Base-by-base conservation (phyloP, 2,329 filamentous ascomycete genomes). In the Epicoccum nigrum region DNA sequence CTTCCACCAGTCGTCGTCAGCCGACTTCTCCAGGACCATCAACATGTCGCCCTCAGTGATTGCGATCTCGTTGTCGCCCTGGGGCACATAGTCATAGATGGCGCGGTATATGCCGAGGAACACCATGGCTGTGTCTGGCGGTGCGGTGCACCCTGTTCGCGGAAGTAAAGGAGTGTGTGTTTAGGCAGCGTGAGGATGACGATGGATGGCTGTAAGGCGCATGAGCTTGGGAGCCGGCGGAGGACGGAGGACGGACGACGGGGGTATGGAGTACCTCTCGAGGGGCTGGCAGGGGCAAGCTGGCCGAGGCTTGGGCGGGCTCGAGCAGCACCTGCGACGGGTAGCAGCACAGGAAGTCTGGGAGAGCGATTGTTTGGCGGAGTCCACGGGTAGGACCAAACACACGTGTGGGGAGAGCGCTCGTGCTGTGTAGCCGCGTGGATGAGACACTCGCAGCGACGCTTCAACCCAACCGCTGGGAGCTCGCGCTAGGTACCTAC, bases 81-180 rank as follows among this genome's bases (percentile, higher is more conserved):
- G 91, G 57, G 93, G 91, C 71, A 83, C 81, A 79, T 97, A 97
- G 78, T 96, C 92, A 81, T 96, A 97, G 68, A 96, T 70, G 68
- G 92, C 93, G 72, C 86, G 89, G 79, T 90, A 96, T 62, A 97
- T 86, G 65, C 91, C 92, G 68, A 96, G 77, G 79, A 97, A 97
- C 60, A 89, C 91, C 92, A 97, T 97, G 52, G 62, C 58, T 62
- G 34, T 58, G 44, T 58, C 30, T 9, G 51, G 43, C 33, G 44
- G 49, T 47, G 49, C 49, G 23, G 49, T 33, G 49, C 49, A 52
- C 49, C 49, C 39, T 32, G 23, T 47, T 33, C 27, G 32, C 20
- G 38, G 13, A 25, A 9, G 3, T 6, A 8, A 28, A 20, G 38
- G 33, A 15, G 33, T 32, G 42, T 28, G 33, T 37, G 49, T 28